Conservation (phyloP, 805 yeast species). For the Kodamaea neixiangensis region DNA sequence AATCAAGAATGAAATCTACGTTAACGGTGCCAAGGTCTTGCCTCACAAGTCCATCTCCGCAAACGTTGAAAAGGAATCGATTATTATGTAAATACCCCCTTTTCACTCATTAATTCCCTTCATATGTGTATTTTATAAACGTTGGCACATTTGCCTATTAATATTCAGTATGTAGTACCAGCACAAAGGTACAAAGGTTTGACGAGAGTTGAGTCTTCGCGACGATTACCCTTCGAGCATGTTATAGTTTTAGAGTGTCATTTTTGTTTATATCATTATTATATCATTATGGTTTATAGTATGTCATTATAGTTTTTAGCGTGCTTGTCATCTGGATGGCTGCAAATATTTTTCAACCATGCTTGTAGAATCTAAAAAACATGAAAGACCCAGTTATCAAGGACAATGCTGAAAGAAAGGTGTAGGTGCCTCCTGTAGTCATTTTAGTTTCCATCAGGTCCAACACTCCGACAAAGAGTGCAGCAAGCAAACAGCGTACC, state of each 20-base stretch:
- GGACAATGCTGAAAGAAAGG: constrained; percentile 61
- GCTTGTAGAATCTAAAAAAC: constrained; percentile 4
- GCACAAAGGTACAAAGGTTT: too few species aligned
- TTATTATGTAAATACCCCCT: constrained; percentile 74
- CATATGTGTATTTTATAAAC: constrained; percentile 8
- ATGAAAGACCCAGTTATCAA: not conserved
- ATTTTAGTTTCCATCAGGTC: constrained; percentile 56
- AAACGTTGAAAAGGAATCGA: constrained; percentile 96
- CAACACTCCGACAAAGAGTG: constrained; percentile 67
- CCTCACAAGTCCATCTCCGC: constrained; percentile 97
- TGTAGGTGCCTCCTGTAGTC: constrained; percentile 74
- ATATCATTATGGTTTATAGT: too few species aligned
- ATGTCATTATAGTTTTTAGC: too few species aligned
- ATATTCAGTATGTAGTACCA: not conserved
- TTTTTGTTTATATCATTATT: too few species aligned
- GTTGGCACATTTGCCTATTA: not conserved
- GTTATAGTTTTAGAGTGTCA: too few species aligned
- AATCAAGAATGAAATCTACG: constrained; percentile 96
- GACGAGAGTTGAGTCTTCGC: too few species aligned
- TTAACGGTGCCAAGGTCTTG: constrained; percentile 98
- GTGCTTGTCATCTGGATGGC: not conserved
- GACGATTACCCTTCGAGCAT: too few species aligned
- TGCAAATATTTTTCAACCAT: not conserved
- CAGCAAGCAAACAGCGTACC: constrained; percentile 72
- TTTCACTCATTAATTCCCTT: not conserved